Evolutionary conservation across 495 filamentous ascomycete genomes (phyloP), one percentile per base, ranked within the genome.

Genomic region (Hypoxylon intermedium): DNA sequence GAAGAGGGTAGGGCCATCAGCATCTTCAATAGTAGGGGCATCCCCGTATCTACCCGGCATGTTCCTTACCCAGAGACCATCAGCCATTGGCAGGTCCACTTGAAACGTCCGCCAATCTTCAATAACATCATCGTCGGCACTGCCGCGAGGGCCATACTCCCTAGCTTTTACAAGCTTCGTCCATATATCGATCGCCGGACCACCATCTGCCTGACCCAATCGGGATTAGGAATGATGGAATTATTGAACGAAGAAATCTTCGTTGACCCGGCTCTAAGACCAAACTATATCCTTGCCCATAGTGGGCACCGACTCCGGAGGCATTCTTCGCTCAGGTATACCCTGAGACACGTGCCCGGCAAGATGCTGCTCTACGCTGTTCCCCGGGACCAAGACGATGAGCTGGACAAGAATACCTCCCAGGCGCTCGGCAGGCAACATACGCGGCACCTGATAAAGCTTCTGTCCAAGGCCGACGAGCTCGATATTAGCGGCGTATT

Each of bases 201-300:
- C 2, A 93, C 92, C 0, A 81, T 98, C 24, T 80, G 89, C 33
- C 83, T 98, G 18, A 66, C 96, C 3, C 89, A 95, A 47, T 90
- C 93, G 42, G 92, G 91, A 3, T 83, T 98, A 76, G 93, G 93
- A 1, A 71, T 88, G 2, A 74, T 92, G 21, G 90, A 97, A n/a
- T 78, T 82, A 30, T 74, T 97, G 15, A 89, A 90, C 59, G 62
- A 80, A 7, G 51, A 74, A 1, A 63, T 93, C 9, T 98, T 96
- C 65, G 80, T 83, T 0, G 79, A 91, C 64, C 79, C 83, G 1
- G 55, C 64, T 3, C 73, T 64, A 0, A 82, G 92, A 18, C 94
- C 94, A 1, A 79, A 83, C 36, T 97, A 92, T 62, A 78, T 97
- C 37, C 71, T 90, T 9, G 90, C 88, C 1, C 83, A 93, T 45